A percentile compares a stretch with the other conserved stretches of the same genome.
phyloP scores from a whole-genome alignment of 1,139 yeast genomes.

The Geotrichum citri-aurantii region DNA sequence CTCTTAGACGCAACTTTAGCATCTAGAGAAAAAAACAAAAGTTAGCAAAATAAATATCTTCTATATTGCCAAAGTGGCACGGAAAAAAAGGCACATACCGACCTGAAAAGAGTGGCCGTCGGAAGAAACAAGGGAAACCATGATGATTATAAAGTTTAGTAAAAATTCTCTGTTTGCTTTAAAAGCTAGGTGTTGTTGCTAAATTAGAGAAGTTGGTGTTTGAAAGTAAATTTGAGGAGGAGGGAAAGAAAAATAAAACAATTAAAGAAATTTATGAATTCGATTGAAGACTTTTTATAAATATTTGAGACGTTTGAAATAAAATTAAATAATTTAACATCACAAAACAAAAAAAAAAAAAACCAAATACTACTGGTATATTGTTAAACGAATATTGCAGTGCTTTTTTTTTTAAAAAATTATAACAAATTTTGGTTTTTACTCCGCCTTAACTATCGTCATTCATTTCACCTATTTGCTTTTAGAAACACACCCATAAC shows the following conservation, averaged over 20 bases:
- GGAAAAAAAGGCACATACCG: constrained; percentile 29
- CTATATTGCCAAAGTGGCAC: background rate
- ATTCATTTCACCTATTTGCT: no score
- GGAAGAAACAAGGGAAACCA: constrained; percentile 38
- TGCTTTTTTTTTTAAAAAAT: no score
- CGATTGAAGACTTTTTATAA: background rate
- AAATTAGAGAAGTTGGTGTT: background rate
- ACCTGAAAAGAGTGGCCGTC: constrained; percentile 41
- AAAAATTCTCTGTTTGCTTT: background rate
- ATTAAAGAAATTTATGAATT: background rate
- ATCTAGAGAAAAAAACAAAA: constrained; percentile 44
- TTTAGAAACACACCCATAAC: no score
- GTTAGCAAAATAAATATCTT: background rate
- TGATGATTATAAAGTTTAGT: constrained; percentile 13
- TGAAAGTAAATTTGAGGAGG: background rate
- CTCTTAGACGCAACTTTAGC: constrained; percentile 87
- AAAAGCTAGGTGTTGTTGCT: background rate
- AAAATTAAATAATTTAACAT: no score
- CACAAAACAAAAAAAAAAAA: no score
- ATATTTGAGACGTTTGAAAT: no score
- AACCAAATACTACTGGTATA: no score
- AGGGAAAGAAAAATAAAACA: background rate
- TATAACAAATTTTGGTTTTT: no score
- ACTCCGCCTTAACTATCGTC: no score
- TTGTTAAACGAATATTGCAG: no score